Conservation (phyloP, 305 asterid genomes). For the Rubia tinctorum region DNA sequence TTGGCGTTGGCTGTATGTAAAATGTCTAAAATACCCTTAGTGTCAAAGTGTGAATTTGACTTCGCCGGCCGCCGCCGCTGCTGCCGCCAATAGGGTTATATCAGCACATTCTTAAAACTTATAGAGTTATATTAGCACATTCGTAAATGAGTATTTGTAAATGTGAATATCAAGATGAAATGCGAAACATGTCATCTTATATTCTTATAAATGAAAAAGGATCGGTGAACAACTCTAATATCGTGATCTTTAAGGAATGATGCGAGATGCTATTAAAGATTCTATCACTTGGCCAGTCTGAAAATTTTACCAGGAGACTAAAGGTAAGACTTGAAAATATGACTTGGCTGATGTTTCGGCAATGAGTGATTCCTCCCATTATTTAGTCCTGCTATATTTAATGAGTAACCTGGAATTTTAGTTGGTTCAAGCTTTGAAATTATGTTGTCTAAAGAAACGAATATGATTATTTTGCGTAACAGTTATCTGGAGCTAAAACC, state of each 20-base stretch:
- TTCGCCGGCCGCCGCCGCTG: too few relatives aligned
- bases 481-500: conserved; percentile 98
- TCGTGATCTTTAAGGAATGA: conserved; percentile 47
- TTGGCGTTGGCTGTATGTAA: too few relatives aligned
- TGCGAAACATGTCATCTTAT: neutral
- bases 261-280: conserved; percentile 89
- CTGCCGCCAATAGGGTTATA: too few relatives aligned
- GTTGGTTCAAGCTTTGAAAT: neutral
- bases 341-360: too few relatives aligned
- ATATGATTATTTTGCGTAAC: conserved; percentile 12
- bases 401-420: neutral
- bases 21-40: too few relatives aligned
- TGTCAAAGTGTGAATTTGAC: too few relatives aligned
- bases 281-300: conserved; percentile 97
- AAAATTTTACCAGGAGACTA: conserved; percentile 39
- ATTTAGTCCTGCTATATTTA: neutral
- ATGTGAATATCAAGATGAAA: neutral
- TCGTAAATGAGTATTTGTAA: neutral
- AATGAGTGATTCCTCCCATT: neutral
- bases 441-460: neutral
- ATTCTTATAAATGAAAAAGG: neutral
- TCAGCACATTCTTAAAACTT: too few relatives aligned
- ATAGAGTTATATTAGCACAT: too few relatives aligned
- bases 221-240: neutral
- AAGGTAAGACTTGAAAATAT: too few relatives aligned